Evolutionary conservation across 139 green algal genomes (phyloP), one percentile per base, ranked within the genome.

Genomic region (Coelastrella sp.): DNA sequence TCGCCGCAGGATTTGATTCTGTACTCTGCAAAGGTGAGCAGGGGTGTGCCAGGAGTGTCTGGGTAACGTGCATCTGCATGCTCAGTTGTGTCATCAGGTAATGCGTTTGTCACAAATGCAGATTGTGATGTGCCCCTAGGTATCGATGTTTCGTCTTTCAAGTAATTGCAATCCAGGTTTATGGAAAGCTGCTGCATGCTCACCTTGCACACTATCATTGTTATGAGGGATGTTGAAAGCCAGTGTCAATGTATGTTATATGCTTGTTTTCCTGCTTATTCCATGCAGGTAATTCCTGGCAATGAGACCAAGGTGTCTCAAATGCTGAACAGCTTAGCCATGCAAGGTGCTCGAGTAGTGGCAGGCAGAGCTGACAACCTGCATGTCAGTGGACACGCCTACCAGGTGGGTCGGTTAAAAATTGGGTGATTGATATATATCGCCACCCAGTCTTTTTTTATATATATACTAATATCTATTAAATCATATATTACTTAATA

Each of bases 261-360:
- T 49, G 35, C 35, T 49, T 49, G 35, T 49, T 4, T 72, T 72
- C 1, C 63, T 72, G n/a, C n/a, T n/a, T 82, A 6, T 19, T 49
- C n/a, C 58, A 81, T 89, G 66, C 93, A 96, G 93, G 94, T 98
- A 58, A 97, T 97, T 85, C 96, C 96, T 5, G 96, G 96, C 88
- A 98, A 98, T 89, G 96, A 98, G 89, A 93, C 93, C 49, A 92
- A 93, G 70, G 97, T 99, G 58, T 94, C 96, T 60, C 93, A 96
- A 83, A 99, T 99, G 98, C 98, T 99, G 93, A 99, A 99, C 95
- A 82, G 78, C 60, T 94, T 99, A 25, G 93, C 96, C 9, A 82
- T 92, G 74, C 85, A 95, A 63, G 98, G 98, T 57, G 90, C 95
- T 0, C 78, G 95, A 35, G 97, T 99, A 57, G 92, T 94, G 7